These are phyloP conservation scores for Penicillium atrosanguineum DNA, from an alignment of 495 filamentous ascomycete species.

Conservation along the genomic window DNA sequence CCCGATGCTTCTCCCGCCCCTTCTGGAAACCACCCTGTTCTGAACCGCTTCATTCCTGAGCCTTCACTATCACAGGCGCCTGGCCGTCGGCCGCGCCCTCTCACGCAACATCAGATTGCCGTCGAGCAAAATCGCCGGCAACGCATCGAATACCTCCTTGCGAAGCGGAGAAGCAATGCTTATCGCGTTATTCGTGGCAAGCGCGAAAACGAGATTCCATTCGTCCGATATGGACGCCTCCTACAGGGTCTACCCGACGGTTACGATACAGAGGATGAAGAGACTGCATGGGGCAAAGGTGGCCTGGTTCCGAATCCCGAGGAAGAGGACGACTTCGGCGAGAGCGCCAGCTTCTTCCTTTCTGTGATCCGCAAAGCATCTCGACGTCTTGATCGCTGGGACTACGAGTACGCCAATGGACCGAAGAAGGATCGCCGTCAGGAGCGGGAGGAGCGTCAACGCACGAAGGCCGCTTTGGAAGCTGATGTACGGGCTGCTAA, in stretches of 20 bases:
- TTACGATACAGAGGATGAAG: slow-evolving; percentile 81
- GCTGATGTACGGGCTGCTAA: slow-evolving; percentile 23
- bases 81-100: slow-evolving; percentile 68
- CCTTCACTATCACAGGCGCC: slow-evolving; percentile 30
- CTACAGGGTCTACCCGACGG: slow-evolving; percentile 64
- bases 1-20: slow-evolving; percentile 50
- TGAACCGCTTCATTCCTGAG: slow-evolving; percentile 48
- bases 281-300: slow-evolving; percentile 55
- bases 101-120: slow-evolving; percentile 90
- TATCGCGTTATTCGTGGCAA: slow-evolving; percentile 58
- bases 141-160: slow-evolving; percentile 83
- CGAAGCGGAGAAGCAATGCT: slow-evolving; percentile 63
- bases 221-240: slow-evolving; percentile 66
- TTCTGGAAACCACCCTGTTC: slow-evolving; percentile 45
- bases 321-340: slow-evolving; percentile 74
- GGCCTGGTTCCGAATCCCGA: slow-evolving; percentile 66
- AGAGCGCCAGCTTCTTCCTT: slow-evolving; percentile 68
- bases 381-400: slow-evolving; percentile 74
- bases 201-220: slow-evolving; percentile 57
- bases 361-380: slow-evolving; percentile 67
- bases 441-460: slow-evolving; percentile 45
- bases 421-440: slow-evolving; percentile 43
- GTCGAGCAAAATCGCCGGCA: slow-evolving; percentile 86
- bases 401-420: slow-evolving; percentile 51
- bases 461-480: slow-evolving; percentile 23